These are phyloP conservation scores for Candida hispaniensis DNA, from an alignment of 805 yeast species.

Conservation along the genomic window DNA sequence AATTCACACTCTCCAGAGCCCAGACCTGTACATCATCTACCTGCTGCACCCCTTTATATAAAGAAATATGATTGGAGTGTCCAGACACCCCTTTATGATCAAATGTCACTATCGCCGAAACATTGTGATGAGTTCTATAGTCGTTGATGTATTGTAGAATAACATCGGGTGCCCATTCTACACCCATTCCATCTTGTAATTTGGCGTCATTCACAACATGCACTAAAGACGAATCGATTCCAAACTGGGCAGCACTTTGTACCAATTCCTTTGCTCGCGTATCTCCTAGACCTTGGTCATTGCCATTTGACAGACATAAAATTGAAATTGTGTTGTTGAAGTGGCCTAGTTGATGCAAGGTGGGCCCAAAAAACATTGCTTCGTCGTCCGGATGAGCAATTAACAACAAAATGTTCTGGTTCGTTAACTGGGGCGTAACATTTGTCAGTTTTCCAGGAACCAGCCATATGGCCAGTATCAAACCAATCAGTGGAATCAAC, in stretches of 20 bases:
- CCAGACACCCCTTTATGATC: conserved; percentile 73
- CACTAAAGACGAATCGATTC: conserved; percentile 35
- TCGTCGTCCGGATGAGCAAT: conserved; percentile 98
- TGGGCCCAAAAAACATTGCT: conserved; percentile 91
- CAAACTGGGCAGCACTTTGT: conserved; percentile 44
- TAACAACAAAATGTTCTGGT: conserved; percentile 33
- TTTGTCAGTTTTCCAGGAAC: too few relatives aligned
- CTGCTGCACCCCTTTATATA: conserved; percentile 22
- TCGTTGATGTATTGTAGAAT: conserved; percentile 30
- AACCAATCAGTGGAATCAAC: too few relatives aligned
- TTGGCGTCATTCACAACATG: conserved; percentile 38
- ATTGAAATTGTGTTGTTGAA: conserved; percentile 45
- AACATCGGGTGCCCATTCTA: conserved; percentile 45
- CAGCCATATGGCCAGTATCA: too few relatives aligned
- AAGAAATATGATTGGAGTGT: conserved; percentile 69
- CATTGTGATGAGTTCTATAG: conserved; percentile 31
- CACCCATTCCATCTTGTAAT: conserved; percentile 61
- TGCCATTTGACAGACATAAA: conserved; percentile 68
- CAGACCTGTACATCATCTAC: conserved; percentile 21
- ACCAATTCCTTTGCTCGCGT: conserved; percentile 50
- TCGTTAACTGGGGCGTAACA: conserved; percentile 4
- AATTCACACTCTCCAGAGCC: conserved; percentile 28
- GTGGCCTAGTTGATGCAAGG: conserved; percentile 43
- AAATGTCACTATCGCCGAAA: conserved; percentile 72
- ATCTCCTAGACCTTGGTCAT: conserved; percentile 61